Conservation (phyloP, 768 basidiomycete genomes). For the Panaeolus papilionaceus region DNA sequence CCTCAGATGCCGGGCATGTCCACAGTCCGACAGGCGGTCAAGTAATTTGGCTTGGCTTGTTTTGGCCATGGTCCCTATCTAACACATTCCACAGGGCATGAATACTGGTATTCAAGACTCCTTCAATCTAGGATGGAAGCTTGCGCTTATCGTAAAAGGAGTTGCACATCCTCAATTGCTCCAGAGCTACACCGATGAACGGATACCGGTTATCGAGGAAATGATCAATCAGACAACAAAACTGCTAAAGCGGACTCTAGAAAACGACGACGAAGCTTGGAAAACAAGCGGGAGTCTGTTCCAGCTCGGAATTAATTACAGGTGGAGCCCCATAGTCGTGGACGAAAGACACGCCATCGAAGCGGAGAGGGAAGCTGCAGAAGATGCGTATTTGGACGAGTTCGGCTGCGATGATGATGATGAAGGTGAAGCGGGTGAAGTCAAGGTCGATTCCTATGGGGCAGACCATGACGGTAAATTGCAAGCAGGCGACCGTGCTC, state of each 20-base stretch:
- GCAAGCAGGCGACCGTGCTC: conserved; percentile 52
- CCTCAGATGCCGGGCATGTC: conserved; percentile 29
- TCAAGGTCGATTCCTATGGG: conserved; percentile 32
- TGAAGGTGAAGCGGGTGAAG: conserved; percentile 23
- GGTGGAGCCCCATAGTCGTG: conserved; percentile 54
- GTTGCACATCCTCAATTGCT: conserved; percentile 35
- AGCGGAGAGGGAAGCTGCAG: conserved; percentile 19
- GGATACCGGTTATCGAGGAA: conserved; percentile 41
- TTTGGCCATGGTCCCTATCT: neutral
- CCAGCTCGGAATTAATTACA: conserved; percentile 60
- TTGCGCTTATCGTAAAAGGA: conserved; percentile 38
- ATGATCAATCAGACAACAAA: conserved; percentile 39
- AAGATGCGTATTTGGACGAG: conserved; percentile 26
- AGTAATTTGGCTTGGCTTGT: conserved; percentile 18
- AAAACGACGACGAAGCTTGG: conserved; percentile 26
- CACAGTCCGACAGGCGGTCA: conserved; percentile 32
- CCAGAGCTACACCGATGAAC: conserved; percentile 40
- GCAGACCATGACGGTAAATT: conserved; percentile 28
- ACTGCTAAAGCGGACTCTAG: conserved; percentile 25
- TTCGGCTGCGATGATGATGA: conserved; percentile 19
- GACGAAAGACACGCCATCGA: conserved; percentile 37
- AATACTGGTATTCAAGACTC: conserved; percentile 37
- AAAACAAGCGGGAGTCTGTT: conserved; percentile 33
- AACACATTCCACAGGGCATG: conserved; percentile 17
- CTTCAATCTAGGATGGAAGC: conserved; percentile 45